Base-by-base conservation (phyloP, 2,329 filamentous ascomycete species). In the Botrytis pseudocinerea region DNA sequence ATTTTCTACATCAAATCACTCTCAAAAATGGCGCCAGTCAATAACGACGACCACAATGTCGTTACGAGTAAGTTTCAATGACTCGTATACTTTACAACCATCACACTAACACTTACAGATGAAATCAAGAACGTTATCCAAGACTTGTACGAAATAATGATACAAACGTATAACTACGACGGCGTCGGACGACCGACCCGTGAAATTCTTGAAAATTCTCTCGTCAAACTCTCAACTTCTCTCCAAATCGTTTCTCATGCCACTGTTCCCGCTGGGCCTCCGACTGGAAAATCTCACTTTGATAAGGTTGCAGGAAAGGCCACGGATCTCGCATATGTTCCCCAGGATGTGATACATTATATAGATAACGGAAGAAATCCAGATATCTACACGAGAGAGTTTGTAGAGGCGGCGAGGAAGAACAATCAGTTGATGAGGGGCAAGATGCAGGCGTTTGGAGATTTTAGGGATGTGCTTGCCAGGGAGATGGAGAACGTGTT, bases 371-470 rank as follows among this genome's bases (percentile, higher is more conserved):
- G 90, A 62, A 89, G 90, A 69, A 92, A 92, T 83, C 90, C 90
- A 3, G 90, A 92, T 82, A 92, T 92, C 77, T 92, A 92, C 84
- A 92, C 90, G 71, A 86, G 90, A 78, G 90, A 92, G 83, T 92
- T 92, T 78, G 90, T 92, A 78, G 90, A 92, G 86, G 85, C 90
- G 70, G 89, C 90, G 38, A 84, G 90, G 71, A 85, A 89, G 64
- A 85, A 87, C 59, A 92, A 92, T 83, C 90, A 92, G 85, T 83
- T 90, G 75, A 86, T 91, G 83, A 85, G 87, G 77, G 90, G 90
- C 72, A 92, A 92, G 84, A 84, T 86, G 81, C 81, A 82, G 78
- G 90, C 90, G 51, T 92, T 92, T 79, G 84, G 80, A 18, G 78
- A 82, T 44, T 91, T 92, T 80, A 83, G 89, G 70, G 89, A 92